Evolutionary conservation across 192 early-diverging fungal genomes (phyloP).

Genomic region (Entrophospora sp.): DNA sequence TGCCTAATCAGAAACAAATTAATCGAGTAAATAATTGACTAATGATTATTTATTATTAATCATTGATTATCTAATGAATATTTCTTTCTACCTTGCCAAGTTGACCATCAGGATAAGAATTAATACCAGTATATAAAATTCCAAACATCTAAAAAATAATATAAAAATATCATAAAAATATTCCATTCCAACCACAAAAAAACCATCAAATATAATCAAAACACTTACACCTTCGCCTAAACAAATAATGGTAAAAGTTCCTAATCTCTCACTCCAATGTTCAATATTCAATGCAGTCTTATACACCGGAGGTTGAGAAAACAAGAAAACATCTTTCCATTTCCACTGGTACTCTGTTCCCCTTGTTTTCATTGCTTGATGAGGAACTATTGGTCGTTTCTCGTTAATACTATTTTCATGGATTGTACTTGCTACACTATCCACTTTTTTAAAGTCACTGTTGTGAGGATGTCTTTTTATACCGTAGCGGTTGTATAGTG

Average conservation of each 20-base stretch:
- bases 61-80: not conserved
- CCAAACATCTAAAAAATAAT: slow-evolving; percentile 11
- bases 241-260: slow-evolving; percentile 26
- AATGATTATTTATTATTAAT: too few species aligned
- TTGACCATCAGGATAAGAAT: slow-evolving; percentile 2
- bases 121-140: slow-evolving; percentile 21
- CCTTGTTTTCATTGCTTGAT: slow-evolving; percentile 8
- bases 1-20: slow-evolving; percentile 3
- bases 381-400: not conserved
- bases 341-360: slow-evolving; percentile 19
- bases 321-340: not conserved
- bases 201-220: not conserved
- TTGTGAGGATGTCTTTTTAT: not conserved
- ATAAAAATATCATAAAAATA: not conserved
- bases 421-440: not conserved
- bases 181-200: not conserved
- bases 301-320: slow-evolving; percentile 6
- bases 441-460: not conserved
- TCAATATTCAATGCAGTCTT: slow-evolving; percentile 33
- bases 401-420: not conserved
- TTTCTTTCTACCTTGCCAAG: slow-evolving; percentile 19
- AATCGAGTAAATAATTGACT: not conserved
- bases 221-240: slow-evolving; percentile 30
- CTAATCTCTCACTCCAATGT: slow-evolving; percentile 30
- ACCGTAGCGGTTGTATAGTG: not conserved